A percentile compares a stretch with the other conserved stretches of the same genome.
Evolutionary conservation across 148 eudicot species (phyloP).

Genomic region (Heliosperma pusillum): DNA sequence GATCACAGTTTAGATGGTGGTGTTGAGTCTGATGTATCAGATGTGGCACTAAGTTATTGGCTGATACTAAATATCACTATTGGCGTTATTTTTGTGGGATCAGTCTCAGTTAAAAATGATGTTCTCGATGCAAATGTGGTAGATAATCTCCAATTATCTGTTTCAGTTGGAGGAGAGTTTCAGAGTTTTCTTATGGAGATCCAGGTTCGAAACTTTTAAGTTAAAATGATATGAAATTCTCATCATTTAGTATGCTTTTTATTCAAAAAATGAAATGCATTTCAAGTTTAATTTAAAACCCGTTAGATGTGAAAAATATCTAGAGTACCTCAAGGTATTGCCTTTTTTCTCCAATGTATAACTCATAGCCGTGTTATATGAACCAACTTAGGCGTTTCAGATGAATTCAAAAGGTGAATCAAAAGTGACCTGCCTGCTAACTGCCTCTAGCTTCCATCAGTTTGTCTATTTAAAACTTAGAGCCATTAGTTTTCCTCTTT

Average conservation of each 20-base stretch:
- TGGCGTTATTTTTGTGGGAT: slow-evolving; percentile 44
- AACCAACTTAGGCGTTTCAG: background rate
- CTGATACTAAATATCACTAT: slow-evolving; percentile 35
- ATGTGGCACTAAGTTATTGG: slow-evolving; percentile 32
- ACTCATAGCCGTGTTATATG: background rate
- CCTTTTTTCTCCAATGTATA: background rate
- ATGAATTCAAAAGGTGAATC: background rate
- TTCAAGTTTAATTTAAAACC: background rate
- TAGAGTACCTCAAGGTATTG: background rate
- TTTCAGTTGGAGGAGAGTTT: slow-evolving; percentile 54
- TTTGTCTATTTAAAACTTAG: background rate
- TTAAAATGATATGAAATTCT: background rate
- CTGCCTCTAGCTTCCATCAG: background rate
- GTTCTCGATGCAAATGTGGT: slow-evolving; percentile 37
- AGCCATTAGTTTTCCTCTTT: background rate
- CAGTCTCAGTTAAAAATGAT: slow-evolving; percentile 49
- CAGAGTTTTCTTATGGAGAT: slow-evolving; percentile 46
- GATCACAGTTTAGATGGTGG: slow-evolving; percentile 21
- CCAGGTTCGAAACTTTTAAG: slow-evolving; percentile 46
- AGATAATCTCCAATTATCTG: slow-evolving; percentile 38
- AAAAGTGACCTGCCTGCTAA: background rate
- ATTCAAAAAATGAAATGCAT: background rate
- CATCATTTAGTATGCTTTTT: background rate
- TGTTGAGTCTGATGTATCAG: slow-evolving; percentile 24
- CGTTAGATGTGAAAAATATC: background rate